These are phyloP conservation scores for Kurtzmaniella cleridarum DNA, from an alignment of 805 yeast species.

Conservation along the genomic window DNA sequence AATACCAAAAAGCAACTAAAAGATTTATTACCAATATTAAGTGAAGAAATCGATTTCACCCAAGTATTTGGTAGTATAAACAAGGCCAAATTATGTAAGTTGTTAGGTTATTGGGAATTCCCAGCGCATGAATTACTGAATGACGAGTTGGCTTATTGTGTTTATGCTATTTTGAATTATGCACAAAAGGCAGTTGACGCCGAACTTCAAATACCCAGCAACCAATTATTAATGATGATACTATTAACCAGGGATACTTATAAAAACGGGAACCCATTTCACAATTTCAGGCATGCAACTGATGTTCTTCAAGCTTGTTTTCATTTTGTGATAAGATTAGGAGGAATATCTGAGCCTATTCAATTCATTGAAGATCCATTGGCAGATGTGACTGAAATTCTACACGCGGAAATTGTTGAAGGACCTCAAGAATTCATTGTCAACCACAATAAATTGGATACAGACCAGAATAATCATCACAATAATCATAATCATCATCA, in stretches of 20 bases:
- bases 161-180: conserved; percentile 47
- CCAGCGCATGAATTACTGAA: conserved; percentile 60
- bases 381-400: conserved; percentile 19
- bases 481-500: too few relatives aligned
- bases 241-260: conserved; percentile 73
- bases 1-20: conserved; percentile 20
- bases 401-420: not conserved
- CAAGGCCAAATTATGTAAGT: conserved; percentile 26
- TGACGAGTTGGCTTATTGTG: conserved; percentile 64
- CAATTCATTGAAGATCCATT: conserved; percentile 29
- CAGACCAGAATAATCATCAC: too few relatives aligned
- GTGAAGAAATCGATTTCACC: conserved; percentile 26
- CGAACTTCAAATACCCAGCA: conserved; percentile 12
- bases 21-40: conserved; percentile 19
- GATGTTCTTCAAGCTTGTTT: conserved; percentile 92
- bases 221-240: conserved; percentile 53
- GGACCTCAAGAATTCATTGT: not conserved
- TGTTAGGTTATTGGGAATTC: conserved; percentile 61
- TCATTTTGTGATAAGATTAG: conserved; percentile 47
- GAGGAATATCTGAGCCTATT: conserved; percentile 32
- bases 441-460: not conserved
- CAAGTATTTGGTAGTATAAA: conserved; percentile 19
- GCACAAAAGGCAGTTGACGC: conserved; percentile 21
- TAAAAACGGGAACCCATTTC: conserved; percentile 83
- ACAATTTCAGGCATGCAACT: conserved; percentile 91